Percentiles rank a stretch among this genome's conserved stretches.
Conservation (phyloP, 192 early-diverging fungal species). For the Powellomyces hirtus region DNA sequence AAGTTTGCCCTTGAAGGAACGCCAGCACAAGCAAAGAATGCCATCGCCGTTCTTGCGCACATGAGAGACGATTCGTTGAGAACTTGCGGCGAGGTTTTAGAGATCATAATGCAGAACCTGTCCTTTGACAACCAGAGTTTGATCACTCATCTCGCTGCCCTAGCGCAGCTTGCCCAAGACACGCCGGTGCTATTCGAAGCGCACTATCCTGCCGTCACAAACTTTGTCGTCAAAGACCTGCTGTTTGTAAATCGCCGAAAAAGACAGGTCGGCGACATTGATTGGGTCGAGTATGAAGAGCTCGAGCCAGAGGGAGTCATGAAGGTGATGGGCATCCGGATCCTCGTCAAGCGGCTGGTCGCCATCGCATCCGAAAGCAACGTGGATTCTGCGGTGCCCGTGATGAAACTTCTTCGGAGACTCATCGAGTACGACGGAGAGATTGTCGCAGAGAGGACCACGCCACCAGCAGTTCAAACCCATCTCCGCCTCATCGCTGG, state of each 20-base stretch:
- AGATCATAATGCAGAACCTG: constrained; percentile 19
- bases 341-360: constrained; percentile 66
- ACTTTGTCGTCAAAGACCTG: constrained; percentile 62
- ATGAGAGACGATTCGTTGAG: constrained; percentile 21
- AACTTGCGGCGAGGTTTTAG: background rate
- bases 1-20: constrained; percentile 56
- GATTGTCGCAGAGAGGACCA: constrained; percentile 46
- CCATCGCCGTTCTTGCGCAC: constrained; percentile 68
- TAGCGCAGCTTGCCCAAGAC: constrained; percentile 65
- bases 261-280: constrained; percentile 33
- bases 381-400: constrained; percentile 37
- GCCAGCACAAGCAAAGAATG: constrained; percentile 65
- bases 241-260: constrained; percentile 42
- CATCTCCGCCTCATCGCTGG: constrained; percentile 71
- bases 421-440: constrained; percentile 68
- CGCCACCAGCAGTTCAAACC: constrained; percentile 51
- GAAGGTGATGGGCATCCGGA: constrained; percentile 58
- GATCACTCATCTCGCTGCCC: constrained; percentile 41
- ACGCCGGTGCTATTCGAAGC: constrained; percentile 53
- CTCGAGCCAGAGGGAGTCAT: constrained; percentile 56
- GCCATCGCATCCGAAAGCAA: constrained; percentile 37
- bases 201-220: constrained; percentile 46
- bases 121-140: constrained; percentile 10
- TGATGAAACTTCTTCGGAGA: constrained; percentile 62
- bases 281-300: constrained; percentile 66